phyloP scores from a whole-genome alignment of 192 early-diverging fungal species.

The Mortierella hygrophila region DNA sequence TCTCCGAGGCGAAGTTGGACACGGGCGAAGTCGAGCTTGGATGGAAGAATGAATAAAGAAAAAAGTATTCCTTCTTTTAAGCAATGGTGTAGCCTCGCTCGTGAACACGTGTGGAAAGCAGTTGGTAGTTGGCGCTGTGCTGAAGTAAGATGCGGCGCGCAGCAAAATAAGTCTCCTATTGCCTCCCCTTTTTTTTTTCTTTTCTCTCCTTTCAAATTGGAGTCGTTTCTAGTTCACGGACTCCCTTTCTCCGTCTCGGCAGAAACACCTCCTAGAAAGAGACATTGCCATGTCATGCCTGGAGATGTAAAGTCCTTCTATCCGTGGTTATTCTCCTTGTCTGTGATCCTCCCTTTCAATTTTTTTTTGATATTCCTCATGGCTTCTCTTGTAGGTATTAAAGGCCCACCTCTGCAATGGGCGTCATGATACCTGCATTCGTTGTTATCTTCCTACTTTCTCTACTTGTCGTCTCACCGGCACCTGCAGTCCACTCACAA shows the following conservation, averaged over 20 bases:
- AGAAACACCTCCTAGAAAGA: not conserved
- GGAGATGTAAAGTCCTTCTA: not conserved
- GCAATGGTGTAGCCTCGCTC: not conserved
- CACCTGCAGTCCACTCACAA: not conserved
- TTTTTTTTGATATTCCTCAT: not conserved
- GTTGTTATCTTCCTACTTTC: not conserved
- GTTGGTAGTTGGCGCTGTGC: not conserved
- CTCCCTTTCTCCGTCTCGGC: not conserved
- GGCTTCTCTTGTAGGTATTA: not conserved
- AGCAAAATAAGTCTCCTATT: not conserved
- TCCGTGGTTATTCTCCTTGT: not conserved
- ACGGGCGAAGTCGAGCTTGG: conserved; percentile 43
- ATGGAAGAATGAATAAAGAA: conserved; percentile 51
- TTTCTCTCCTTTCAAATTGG: not conserved
- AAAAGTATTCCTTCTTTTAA: not conserved
- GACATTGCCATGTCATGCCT: not conserved
- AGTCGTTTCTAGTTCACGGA: not conserved
- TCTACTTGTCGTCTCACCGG: not conserved
- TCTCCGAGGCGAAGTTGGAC: conserved; percentile 18
- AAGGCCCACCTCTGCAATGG: not conserved
- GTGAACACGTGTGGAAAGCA: not conserved
- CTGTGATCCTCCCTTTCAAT: not conserved
- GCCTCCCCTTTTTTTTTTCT: not conserved
- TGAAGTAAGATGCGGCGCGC: not conserved
- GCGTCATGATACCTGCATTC: not conserved